Percentiles rank a stretch among this genome's conserved stretches.
These are phyloP conservation scores for Cercospora zeina DNA, from an alignment of 2,329 filamentous ascomycete species.

Conservation along the genomic window DNA sequence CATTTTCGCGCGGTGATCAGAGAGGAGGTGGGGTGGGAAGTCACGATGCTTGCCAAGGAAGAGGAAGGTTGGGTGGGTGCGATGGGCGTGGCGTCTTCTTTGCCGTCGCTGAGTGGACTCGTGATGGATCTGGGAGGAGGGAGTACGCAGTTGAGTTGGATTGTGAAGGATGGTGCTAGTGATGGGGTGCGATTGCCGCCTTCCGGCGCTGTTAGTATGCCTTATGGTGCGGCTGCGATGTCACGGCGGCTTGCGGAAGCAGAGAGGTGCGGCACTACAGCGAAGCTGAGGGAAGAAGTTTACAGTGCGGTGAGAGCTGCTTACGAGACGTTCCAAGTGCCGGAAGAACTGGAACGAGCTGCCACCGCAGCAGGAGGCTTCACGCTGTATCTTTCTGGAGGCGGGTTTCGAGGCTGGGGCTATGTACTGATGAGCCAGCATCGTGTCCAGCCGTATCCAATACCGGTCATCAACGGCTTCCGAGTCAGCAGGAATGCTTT, in stretches of 20 bases:
- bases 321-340: slow-evolving; percentile 52
- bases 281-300: slow-evolving; percentile 50
- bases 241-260: slow-evolving; percentile 55
- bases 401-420: slow-evolving; percentile 87
- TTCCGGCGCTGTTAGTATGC: slow-evolving; percentile 63
- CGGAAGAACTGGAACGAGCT: slow-evolving; percentile 52
- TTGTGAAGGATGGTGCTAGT: slow-evolving; percentile 50
- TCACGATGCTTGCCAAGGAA: slow-evolving; percentile 72
- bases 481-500: slow-evolving; percentile 64
- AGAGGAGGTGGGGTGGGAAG: slow-evolving; percentile 63
- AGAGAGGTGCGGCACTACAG: slow-evolving; percentile 42
- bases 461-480: slow-evolving; percentile 80
- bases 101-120: slow-evolving; percentile 68
- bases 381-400: slow-evolving; percentile 81
- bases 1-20: slow-evolving; percentile 68
- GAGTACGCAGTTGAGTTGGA: slow-evolving; percentile 69
- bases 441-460: slow-evolving; percentile 72
- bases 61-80: slow-evolving; percentile 83
- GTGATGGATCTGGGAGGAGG: slow-evolving; percentile 84
- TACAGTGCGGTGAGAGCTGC: slow-evolving; percentile 53
- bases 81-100: slow-evolving; percentile 76
- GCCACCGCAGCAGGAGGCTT: slow-evolving; percentile 54
- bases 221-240: slow-evolving; percentile 69
- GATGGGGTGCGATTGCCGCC: slow-evolving; percentile 56
- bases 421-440: slow-evolving; percentile 83